Percentiles rank a stretch among this genome's conserved stretches.
These are phyloP conservation scores for Capsicum baccatum DNA, from an alignment of 257 asterid species.

Conservation along the genomic window DNA sequence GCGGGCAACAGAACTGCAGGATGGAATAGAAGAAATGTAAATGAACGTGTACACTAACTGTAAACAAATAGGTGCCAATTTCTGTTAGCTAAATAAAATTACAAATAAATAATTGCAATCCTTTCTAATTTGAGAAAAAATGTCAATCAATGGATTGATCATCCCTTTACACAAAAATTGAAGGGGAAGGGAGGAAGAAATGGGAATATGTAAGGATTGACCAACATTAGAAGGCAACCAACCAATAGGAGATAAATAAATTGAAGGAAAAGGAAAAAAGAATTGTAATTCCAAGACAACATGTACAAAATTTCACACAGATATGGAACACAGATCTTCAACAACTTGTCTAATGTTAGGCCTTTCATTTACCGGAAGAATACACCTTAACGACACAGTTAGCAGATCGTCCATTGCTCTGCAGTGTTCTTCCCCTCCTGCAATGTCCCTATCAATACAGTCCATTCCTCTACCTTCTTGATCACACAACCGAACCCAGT, in stretches of 20 bases:
- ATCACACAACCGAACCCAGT: constrained; percentile 89
- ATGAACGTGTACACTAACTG: neutral
- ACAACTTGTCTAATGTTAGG: constrained; percentile 85
- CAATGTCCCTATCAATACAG: constrained; percentile 85
- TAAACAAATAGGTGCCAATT: neutral
- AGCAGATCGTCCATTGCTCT: constrained; percentile 87
- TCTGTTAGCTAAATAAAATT: constrained; percentile 15
- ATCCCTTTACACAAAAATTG: constrained; percentile 95
- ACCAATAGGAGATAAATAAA: constrained; percentile 44
- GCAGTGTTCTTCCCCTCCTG: constrained; percentile 76
- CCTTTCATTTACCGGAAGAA: constrained; percentile 86
- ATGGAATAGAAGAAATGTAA: neutral
- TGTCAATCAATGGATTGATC: constrained; percentile 67
- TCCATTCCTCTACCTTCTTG: constrained; percentile 91
- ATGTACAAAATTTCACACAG: constrained; percentile 76
- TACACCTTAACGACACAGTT: constrained; percentile 79
- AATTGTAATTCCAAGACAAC: constrained; percentile 53
- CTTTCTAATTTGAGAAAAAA: constrained; percentile 29
- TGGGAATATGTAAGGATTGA: constrained; percentile 54
- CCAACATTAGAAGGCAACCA: constrained; percentile 62
- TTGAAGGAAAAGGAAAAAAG: constrained; percentile 36
- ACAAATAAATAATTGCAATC: constrained; percentile 26
- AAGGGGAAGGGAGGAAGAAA: constrained; percentile 54
- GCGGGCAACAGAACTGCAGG: neutral
- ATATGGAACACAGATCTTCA: constrained; percentile 69